Evolutionary conservation across 2,329 filamentous ascomycete species (phyloP).

Genomic region (Monilinia fructigena): DNA sequence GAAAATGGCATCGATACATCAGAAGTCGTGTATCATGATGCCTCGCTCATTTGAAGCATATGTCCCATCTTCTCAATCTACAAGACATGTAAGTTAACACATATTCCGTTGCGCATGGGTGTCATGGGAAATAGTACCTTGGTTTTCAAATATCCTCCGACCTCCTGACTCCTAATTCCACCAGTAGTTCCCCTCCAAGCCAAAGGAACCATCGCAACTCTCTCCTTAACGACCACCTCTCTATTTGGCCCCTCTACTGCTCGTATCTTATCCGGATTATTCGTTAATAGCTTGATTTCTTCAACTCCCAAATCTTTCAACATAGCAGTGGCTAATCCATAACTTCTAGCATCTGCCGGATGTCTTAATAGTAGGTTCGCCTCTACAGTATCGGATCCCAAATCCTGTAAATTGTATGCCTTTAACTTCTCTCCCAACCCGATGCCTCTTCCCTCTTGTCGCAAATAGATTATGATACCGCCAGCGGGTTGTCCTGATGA

Average conservation of each 20-base stretch:
- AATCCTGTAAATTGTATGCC: conserved; percentile 94
- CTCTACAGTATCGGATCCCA: conserved; percentile 96
- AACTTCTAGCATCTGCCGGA: conserved; percentile 90
- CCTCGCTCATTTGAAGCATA: conserved; percentile 58
- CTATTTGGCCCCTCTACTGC: conserved; percentile 89
- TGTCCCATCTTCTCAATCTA: conserved; percentile 89
- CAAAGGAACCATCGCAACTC: conserved; percentile 92
- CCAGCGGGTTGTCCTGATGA: conserved; percentile 49
- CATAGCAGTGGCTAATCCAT: conserved; percentile 95
- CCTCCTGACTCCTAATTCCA: conserved; percentile 82
- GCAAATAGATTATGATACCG: conserved; percentile 91
- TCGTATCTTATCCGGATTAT: conserved; percentile 95
- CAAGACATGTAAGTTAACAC: conserved; percentile 16
- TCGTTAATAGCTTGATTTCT: conserved; percentile 82
- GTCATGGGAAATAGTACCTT: conserved; percentile 63
- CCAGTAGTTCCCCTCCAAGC: conserved; percentile 80
- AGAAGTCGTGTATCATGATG: conserved; percentile 23
- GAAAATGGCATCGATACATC: not conserved
- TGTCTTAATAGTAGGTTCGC: conserved; percentile 89
- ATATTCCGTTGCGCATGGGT: too few species aligned
- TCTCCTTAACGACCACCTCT: conserved; percentile 82
- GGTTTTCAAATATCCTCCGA: conserved; percentile 90
- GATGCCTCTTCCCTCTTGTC: conserved; percentile 94
- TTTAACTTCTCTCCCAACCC: conserved; percentile 94
- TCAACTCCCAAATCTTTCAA: conserved; percentile 77